These are phyloP conservation scores for Camellia granthamiana DNA, from an alignment of 148 eudicot species.

Conservation along the genomic window DNA sequence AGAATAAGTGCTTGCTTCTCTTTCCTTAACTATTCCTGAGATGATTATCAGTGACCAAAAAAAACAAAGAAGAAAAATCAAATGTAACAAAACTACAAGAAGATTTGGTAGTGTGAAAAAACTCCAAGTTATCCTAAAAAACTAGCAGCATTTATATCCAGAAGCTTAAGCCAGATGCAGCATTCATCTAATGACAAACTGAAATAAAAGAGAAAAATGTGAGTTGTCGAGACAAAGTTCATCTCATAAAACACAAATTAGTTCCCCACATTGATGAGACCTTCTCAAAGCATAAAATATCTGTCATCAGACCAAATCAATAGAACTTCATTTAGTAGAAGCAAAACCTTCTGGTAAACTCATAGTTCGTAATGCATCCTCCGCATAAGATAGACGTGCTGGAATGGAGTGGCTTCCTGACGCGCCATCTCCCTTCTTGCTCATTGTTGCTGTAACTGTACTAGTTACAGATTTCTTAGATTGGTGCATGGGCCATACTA, in stretches of 20 bases:
- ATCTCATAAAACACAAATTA: background rate
- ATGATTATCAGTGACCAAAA: background rate
- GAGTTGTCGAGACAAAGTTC: background rate
- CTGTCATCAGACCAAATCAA: background rate
- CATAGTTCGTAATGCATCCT: slow-evolving; percentile 72
- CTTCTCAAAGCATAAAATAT: background rate
- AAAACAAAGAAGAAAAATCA: background rate
- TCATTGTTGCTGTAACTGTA: slow-evolving; percentile 18
- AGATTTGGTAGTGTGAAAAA: background rate
- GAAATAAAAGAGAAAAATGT: background rate
- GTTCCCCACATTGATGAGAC: background rate
- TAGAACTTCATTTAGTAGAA: slow-evolving; percentile 2
- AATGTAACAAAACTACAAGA: background rate
- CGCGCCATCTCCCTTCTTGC: slow-evolving; percentile 40
- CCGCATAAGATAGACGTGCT: slow-evolving; percentile 72
- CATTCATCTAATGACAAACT: background rate
- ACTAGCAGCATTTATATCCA: background rate
- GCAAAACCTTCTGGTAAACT: slow-evolving; percentile 86
- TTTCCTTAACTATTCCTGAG: background rate
- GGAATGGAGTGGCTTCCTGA: slow-evolving; percentile 52
- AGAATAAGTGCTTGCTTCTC: background rate
- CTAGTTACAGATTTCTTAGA: slow-evolving; percentile 35
- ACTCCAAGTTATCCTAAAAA: background rate
- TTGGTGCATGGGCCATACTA: slow-evolving; percentile 80
- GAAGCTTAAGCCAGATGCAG: slow-evolving; percentile 4